Base-by-base conservation (phyloP, 768 basidiomycete species). In the Lepiota venenata region DNA sequence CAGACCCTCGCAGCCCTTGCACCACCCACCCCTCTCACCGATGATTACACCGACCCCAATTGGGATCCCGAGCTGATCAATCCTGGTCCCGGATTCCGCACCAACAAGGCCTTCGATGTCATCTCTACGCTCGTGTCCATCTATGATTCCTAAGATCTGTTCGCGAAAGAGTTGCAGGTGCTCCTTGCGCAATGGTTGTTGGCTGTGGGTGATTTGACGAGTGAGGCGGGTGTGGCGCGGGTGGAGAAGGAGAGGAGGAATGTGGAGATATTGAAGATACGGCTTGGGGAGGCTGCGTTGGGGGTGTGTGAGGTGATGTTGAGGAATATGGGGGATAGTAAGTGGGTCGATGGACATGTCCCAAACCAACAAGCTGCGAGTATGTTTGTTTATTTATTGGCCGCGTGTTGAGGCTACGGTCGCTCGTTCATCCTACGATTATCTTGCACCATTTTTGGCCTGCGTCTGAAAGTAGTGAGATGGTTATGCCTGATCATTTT, bases 291-390 rank as follows among this genome's bases (percentile, higher is more conserved):
- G 63, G 78, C 85, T 1, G 85, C 93, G 2, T 70, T 99, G 52
- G 93, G 97, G 66, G 90, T 93, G 4, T 98, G 95, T 74, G 96
- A 98, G 66, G 94, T 99, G 51, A 98, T 99, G 97, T 73, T 98
- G 64, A 91, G 86, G 64, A 97, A 99, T 67, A 90, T 98, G 84
- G 88, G 92, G 2, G 94, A 98, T 68, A 97, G 96, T 38, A 87
- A 85, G 63, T 82, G 93, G 32, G 89, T 88, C 45, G 91, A 98
- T 66, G 82, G 83, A n/a, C 88, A 89, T 66, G 82, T 98, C 1
- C 92, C 96, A 60, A 78, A 84, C 0, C 84, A 90, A 63, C 77
- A 78, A 47, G 56, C 73, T 45, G 92, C 93, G 61, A 60, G 85
- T 63, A 35, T 12, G 8, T 11, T 38, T 47, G 43, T 22, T 52